A percentile compares a stretch with the other conserved stretches of the same genome.
phyloP scores from a whole-genome alignment of 352 stramenopile species.

The Pythium chondricola region DNA sequence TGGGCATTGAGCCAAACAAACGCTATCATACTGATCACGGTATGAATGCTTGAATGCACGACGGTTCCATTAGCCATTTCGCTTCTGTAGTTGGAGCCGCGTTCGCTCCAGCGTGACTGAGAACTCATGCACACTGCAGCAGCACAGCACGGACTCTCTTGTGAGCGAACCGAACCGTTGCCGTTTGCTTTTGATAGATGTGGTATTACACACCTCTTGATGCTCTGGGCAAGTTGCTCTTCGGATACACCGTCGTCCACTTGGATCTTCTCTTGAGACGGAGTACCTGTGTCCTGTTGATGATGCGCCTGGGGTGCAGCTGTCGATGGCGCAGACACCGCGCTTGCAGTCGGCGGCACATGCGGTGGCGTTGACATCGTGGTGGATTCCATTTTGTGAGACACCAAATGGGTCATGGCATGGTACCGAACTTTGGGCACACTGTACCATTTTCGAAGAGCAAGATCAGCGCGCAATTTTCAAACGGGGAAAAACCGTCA shows the following conservation, averaged over 20 bases:
- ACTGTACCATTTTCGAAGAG: constrained; percentile 24
- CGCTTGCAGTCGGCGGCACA: neutral
- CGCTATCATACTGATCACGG: no score
- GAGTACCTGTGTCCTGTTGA: no score
- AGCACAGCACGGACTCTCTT: neutral
- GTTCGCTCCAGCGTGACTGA: constrained; percentile 30
- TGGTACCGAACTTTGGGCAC: constrained; percentile 11
- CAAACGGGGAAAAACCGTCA: no score
- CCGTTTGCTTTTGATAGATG: neutral
- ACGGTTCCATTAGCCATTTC: no score
- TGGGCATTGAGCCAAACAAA: no score
- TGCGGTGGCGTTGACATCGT: no score
- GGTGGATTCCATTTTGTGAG: no score
- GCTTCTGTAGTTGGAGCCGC: constrained; percentile 20
- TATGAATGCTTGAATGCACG: no score
- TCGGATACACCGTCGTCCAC: constrained; percentile 13
- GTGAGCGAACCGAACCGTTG: neutral
- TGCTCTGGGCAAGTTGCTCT: constrained; percentile 18
- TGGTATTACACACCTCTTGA: constrained; percentile 17
- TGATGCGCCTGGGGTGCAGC: neutral
- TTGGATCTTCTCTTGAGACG: neutral
- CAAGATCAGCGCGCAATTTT: no score
- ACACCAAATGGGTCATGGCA: neutral
- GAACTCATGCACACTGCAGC: constrained; percentile 26
- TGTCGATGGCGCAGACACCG: neutral